A percentile compares a stretch with the other conserved stretches of the same genome.
Conservation (phyloP, 257 asterid species). For the Cinchona pubescens region DNA sequence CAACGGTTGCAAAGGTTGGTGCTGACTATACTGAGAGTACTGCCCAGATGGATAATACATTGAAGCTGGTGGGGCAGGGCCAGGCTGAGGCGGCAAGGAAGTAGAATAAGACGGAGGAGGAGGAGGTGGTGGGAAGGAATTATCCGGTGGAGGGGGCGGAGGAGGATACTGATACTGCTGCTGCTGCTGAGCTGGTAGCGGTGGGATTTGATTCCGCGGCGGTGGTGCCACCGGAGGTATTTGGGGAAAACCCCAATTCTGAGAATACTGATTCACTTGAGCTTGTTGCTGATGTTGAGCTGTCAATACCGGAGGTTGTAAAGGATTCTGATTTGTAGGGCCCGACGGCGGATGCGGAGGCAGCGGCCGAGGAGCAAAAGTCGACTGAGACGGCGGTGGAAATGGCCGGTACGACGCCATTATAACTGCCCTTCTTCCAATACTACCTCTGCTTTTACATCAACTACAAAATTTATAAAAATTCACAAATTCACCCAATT, state of each 20-base stretch:
- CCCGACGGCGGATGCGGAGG: slow-evolving; percentile 50
- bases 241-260: slow-evolving; percentile 42
- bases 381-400: slow-evolving; percentile 62
- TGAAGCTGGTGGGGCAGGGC: slow-evolving; percentile 27
- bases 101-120: too few species aligned
- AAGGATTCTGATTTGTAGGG: slow-evolving; percentile 51
- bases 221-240: slow-evolving; percentile 56
- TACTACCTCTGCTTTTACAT: background rate
- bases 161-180: slow-evolving; percentile 55
- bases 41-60: slow-evolving; percentile 40
- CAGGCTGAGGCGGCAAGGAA: slow-evolving; percentile 36
- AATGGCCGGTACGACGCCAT: slow-evolving; percentile 96
- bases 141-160: slow-evolving; percentile 76
- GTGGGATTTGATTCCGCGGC: slow-evolving; percentile 36
- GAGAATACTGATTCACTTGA: slow-evolving; percentile 34
- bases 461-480: background rate
- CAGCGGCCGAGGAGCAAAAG: slow-evolving; percentile 49
- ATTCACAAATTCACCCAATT: background rate
- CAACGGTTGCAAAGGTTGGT: slow-evolving; percentile 38
- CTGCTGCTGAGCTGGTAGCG: slow-evolving; percentile 52
- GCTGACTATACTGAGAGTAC: slow-evolving; percentile 39
- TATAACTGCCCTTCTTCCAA: background rate
- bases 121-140: slow-evolving; percentile 63
- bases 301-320: slow-evolving; percentile 46
- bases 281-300: slow-evolving; percentile 31